Evolutionary conservation across 179 eudicot genomes (phyloP).

Genomic region (Gypsophila paniculata): DNA sequence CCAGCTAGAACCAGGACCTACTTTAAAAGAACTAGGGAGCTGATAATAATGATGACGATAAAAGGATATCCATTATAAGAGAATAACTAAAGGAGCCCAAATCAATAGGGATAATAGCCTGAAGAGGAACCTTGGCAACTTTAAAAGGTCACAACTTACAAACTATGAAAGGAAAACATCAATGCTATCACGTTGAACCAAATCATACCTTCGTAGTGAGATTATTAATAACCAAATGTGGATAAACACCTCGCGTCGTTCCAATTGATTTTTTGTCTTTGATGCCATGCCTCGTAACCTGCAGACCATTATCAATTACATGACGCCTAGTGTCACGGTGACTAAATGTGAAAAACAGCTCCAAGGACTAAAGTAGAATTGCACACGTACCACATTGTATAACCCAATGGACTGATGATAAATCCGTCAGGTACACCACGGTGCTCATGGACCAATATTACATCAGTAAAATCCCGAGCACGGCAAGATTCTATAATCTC

Average conservation of each 20-base stretch:
- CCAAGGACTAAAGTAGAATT: conserved; percentile 5
- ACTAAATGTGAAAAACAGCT: conserved; percentile 14
- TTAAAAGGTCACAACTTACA: neutral
- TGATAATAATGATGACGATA: too few relatives aligned
- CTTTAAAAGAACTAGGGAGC: too few relatives aligned
- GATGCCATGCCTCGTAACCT: conserved; percentile 96
- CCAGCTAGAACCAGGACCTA: too few relatives aligned
- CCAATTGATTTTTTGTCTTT: conserved; percentile 88
- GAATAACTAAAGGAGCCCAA: too few relatives aligned
- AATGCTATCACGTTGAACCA: conserved; percentile 5
- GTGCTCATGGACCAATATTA: conserved; percentile 85
- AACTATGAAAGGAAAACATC: neutral
- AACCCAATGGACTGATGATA: conserved; percentile 76
- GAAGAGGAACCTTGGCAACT: neutral
- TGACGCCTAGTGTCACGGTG: conserved; percentile 10
- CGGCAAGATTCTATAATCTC: conserved; percentile 90
- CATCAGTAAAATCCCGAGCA: conserved; percentile 79
- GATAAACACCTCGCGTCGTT: conserved; percentile 88
- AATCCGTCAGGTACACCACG: conserved; percentile 96
- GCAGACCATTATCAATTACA: conserved; percentile 18
- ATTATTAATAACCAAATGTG: conserved; percentile 76
- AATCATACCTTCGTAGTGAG: conserved; percentile 70
- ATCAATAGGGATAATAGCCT: neutral
- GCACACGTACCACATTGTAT: conserved; percentile 75
- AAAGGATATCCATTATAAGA: neutral